A percentile compares a stretch with the other conserved stretches of the same genome.
Evolutionary conservation across 371 early-diverging fungal species (phyloP).

Genomic region (Lichtheimia hyalospora): DNA sequence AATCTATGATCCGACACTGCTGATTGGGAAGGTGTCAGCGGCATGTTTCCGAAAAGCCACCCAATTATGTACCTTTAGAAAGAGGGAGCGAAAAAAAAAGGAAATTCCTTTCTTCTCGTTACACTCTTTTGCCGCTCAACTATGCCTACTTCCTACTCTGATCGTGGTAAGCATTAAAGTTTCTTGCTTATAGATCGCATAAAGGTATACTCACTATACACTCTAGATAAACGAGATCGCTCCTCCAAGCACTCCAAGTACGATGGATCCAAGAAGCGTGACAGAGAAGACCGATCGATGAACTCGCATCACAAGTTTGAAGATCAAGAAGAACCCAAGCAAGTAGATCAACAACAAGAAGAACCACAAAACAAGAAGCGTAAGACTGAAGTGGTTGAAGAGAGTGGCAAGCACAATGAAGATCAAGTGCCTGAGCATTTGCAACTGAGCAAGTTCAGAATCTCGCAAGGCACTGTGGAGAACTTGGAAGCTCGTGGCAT

Average conservation of each 20-base stretch:
- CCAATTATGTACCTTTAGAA: too few relatives aligned
- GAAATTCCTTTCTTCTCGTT: background rate
- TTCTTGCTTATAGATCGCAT: background rate
- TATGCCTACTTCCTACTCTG: slow-evolving; percentile 1
- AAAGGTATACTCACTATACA: background rate
- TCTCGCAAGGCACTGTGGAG: slow-evolving; percentile 61
- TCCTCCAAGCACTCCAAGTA: background rate
- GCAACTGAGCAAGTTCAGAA: slow-evolving; percentile 60
- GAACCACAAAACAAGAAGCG: slow-evolving; percentile 38
- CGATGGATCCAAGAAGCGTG: slow-evolving; percentile 5
- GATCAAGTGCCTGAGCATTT: slow-evolving; percentile 70
- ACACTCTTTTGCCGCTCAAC: background rate
- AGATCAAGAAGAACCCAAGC: slow-evolving; percentile 19
- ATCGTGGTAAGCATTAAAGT: background rate
- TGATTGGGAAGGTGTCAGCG: too few relatives aligned
- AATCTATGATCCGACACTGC: too few relatives aligned
- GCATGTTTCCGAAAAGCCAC: too few relatives aligned
- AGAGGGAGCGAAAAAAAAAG: too few relatives aligned
- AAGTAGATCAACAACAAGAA: slow-evolving; percentile 37
- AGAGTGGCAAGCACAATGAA: slow-evolving; percentile 17
- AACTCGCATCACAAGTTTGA: background rate
- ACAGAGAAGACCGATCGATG: background rate
- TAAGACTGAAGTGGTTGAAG: slow-evolving; percentile 19
- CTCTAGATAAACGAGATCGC: background rate
- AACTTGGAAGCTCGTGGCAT: slow-evolving; percentile 74